Evolutionary conservation across 2,329 filamentous ascomycete species (phyloP).

Genomic region (Diaporthe caulivora): DNA sequence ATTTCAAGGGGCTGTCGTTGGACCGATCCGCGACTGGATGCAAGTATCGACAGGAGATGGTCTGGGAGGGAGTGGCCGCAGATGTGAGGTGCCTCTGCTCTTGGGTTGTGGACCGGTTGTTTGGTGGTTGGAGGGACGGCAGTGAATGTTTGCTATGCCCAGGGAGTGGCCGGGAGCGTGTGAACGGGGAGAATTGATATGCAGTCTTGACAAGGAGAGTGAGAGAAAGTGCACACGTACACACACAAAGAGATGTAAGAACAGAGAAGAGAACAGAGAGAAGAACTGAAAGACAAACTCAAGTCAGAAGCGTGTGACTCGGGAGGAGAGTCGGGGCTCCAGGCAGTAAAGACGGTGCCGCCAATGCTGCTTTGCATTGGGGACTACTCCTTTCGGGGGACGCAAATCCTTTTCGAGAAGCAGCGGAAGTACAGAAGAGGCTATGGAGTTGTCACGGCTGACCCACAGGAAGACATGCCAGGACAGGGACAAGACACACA

Average conservation of each 20-base stretch:
- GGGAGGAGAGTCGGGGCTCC: background rate
- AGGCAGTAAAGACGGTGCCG: background rate
- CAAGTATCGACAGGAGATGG: conserved; percentile 10
- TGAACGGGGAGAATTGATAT: background rate
- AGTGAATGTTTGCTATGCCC: background rate
- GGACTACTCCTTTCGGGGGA: conserved; percentile 4
- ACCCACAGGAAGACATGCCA: conserved; percentile 15
- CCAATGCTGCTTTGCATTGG: conserved; percentile 17
- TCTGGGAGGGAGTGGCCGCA: background rate
- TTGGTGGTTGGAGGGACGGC: background rate
- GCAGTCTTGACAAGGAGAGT: background rate
- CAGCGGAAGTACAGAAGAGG: conserved; percentile 12
- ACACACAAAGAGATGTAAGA: too few species aligned
- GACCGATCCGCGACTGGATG: conserved; percentile 2
- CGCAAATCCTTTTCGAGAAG: conserved; percentile 22
- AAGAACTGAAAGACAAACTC: background rate
- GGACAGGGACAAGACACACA: conserved; percentile 2
- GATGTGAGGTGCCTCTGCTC: background rate
- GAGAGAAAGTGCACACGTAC: background rate
- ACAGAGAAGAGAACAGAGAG: background rate
- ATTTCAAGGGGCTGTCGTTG: conserved; percentile 22
- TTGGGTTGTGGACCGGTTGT: background rate
- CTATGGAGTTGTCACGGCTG: conserved; percentile 1
- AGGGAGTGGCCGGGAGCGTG: background rate
- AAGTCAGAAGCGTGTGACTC: background rate